Evolutionary conservation across 768 basidiomycete genomes (phyloP).

Genomic region (Boletellus emodensis): DNA sequence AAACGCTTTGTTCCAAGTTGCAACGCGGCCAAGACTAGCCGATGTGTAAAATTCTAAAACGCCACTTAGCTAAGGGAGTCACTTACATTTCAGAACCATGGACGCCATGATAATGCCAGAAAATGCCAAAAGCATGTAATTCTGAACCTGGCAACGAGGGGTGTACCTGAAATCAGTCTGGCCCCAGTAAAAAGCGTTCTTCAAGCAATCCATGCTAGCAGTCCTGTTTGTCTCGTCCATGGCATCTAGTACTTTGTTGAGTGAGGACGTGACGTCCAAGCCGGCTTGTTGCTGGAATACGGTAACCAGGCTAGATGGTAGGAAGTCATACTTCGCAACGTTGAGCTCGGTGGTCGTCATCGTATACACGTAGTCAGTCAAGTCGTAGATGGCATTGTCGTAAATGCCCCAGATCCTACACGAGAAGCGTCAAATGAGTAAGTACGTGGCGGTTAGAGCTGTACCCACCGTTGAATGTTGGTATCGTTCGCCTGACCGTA

Average conservation of each 20-base stretch:
- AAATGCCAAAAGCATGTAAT: conserved; percentile 52
- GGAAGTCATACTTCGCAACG: conserved; percentile 46
- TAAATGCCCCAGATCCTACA: conserved; percentile 57
- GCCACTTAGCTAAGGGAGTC: conserved; percentile 1
- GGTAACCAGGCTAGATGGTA: conserved; percentile 45
- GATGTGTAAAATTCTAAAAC: conserved; percentile 7
- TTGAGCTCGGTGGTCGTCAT: conserved; percentile 40
- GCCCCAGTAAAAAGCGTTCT: conserved; percentile 58
- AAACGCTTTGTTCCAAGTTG: conserved; percentile 57
- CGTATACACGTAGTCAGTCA: conserved; percentile 67
- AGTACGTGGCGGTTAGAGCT: conserved; percentile 6
- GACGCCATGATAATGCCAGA: conserved; percentile 54
- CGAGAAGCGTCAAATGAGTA: conserved; percentile 7
- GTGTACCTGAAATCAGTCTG: conserved; percentile 55
- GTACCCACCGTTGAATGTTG: conserved; percentile 29
- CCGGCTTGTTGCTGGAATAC: conserved; percentile 59
- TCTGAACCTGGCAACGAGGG: conserved; percentile 57
- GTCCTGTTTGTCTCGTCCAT: conserved; percentile 39
- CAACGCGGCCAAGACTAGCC: conserved; percentile 57
- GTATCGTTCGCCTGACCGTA: conserved; percentile 34
- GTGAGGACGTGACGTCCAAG: conserved; percentile 50
- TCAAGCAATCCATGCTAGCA: conserved; percentile 48
- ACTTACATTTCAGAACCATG: conserved; percentile 57
- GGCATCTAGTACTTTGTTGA: conserved; percentile 43
- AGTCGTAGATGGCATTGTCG: conserved; percentile 54